Evolutionary conservation across 2,329 filamentous ascomycete genomes (phyloP), one percentile per base, ranked within the genome.

Genomic region (Aspergillus quadricinctus): DNA sequence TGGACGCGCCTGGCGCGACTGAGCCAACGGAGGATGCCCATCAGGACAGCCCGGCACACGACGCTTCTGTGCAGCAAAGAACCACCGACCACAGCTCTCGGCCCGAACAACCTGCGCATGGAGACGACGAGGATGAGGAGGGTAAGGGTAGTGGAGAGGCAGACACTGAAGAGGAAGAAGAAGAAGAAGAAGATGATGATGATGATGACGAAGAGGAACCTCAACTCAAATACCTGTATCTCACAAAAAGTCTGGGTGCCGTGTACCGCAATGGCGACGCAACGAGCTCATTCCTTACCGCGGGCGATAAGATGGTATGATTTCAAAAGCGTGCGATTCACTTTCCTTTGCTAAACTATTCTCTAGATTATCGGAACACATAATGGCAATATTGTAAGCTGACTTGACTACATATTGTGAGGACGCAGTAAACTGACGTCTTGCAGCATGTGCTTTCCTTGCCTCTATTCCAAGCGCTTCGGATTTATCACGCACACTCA

Each of bases 201-300:
- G 87, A 88, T 0, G 90, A 95, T 0, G 92, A 94, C 3, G 92
- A 97, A 5, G 93, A 97, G 19, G 93, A 97, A 75, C 95, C 94
- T 28, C 88, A 88, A 69, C 83, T 99, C 66, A 99, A 99, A 75
- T 97, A 97, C 72, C 88, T 88, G 51, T 88, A 91, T 50, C 77
- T 97, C 64, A 97, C 94, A 7, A 88, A 87, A 58, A 87, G 88
- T 66, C 78, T 99, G 59, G 85, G 83, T 27, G 80, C 88, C 46
- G 84, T 97, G 35, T 99, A 99, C 77, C 87, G 92, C 57, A 96
- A 96, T 77, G 92, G 91, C 65, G 94, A 99, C 81, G 90, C 92
- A 64, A 97, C 93, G 27, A 97, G 92, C 74, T 81, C 90, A 8
- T 96, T 96, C 71, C 77, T 95, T 50, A 90, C 96, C 50, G 89